These are phyloP conservation scores for Phytophthora brassicae DNA, from an alignment of 352 stramenopile genomes.

Conservation along the genomic window DNA sequence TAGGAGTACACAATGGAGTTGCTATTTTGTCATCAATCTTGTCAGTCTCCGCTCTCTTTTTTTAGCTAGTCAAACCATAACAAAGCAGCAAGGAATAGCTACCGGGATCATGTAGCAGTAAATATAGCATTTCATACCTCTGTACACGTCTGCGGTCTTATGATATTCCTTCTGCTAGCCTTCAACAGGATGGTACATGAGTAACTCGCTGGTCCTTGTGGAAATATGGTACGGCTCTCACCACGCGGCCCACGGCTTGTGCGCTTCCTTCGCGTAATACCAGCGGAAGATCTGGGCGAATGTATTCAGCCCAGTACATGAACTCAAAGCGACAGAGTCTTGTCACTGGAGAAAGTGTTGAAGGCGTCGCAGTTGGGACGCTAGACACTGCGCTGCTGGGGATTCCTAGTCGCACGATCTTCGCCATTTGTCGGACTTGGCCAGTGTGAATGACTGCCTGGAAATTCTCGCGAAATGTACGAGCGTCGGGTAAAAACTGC, in stretches of 20 bases:
- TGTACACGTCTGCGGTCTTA: neutral
- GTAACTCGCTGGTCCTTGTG: conserved; percentile 36
- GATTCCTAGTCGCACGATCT: conserved; percentile 56
- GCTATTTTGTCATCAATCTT: conserved; percentile 16
- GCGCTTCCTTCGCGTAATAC: conserved; percentile 66
- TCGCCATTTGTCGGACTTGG: conserved; percentile 80
- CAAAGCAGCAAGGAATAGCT: too few species aligned
- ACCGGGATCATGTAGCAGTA: conserved; percentile 5
- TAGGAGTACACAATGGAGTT: neutral
- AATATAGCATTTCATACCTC: conserved; percentile 16
- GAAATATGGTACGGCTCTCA: conserved; percentile 60
- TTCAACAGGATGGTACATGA: conserved; percentile 54
- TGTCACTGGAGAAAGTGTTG: conserved; percentile 26
- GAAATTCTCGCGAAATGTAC: conserved; percentile 67
- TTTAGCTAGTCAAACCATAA: too few species aligned
- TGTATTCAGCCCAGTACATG: conserved; percentile 87
- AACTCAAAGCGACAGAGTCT: conserved; percentile 83
- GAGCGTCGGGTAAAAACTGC: conserved; percentile 61
- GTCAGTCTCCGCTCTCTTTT: conserved; percentile 16
- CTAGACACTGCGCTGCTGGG: neutral
- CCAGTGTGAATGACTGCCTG: conserved; percentile 84
- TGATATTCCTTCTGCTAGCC: neutral
- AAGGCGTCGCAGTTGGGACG: conserved; percentile 2
- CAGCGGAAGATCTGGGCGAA: conserved; percentile 75
- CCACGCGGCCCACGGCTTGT: conserved; percentile 70